Conservation (phyloP, 768 basidiomycete genomes). For the Suillus occidentalis region DNA sequence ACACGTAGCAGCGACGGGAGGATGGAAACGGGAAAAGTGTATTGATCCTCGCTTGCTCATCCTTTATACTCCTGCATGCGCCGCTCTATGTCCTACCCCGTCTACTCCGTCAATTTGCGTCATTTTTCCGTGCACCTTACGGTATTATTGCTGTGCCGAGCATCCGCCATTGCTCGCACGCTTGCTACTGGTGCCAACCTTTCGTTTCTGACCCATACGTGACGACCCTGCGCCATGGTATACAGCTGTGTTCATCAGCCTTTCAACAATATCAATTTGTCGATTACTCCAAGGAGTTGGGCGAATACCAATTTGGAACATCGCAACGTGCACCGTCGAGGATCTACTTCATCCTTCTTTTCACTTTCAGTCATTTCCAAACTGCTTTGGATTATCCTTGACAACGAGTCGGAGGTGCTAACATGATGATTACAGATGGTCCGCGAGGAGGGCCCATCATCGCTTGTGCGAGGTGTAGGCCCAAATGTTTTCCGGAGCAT, state of each 20-base stretch:
- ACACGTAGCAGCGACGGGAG: neutral
- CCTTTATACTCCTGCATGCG: neutral
- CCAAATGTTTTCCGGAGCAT: slow-evolving; percentile 87
- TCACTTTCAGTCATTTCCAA: neutral
- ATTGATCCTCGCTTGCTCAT: neutral
- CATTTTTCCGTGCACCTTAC: neutral
- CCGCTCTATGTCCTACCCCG: neutral
- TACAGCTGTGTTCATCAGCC: neutral
- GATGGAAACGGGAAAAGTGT: neutral
- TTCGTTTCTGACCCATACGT: neutral
- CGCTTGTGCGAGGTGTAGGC: slow-evolving; percentile 71
- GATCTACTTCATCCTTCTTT: neutral
- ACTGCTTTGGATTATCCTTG: slow-evolving; percentile 12
- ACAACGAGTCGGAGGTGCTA: neutral
- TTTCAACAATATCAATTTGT: neutral
- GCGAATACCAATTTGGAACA: neutral
- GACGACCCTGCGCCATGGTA: neutral
- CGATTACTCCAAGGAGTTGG: neutral
- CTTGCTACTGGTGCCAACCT: neutral
- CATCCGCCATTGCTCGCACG: neutral
- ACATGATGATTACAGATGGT: slow-evolving; percentile 59
- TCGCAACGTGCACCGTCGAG: neutral
- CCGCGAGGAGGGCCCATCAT: slow-evolving; percentile 78
- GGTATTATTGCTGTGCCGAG: neutral
- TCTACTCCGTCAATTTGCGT: neutral